Conservation (phyloP, 2,329 filamentous ascomycete genomes). For the Venturiaceae sp. region DNA sequence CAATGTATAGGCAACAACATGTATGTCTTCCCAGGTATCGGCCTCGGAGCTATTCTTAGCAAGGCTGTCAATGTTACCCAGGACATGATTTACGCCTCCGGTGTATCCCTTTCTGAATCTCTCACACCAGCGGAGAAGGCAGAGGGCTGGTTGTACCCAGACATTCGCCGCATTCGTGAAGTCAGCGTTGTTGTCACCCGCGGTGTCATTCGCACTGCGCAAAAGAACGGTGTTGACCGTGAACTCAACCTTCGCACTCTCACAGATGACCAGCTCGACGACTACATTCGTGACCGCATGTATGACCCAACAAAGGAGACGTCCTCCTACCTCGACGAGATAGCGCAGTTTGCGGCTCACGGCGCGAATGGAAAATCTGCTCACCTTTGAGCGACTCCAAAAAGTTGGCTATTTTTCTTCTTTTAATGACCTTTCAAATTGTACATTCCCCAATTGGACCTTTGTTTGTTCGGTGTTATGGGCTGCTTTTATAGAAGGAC, state of each 20-base stretch:
- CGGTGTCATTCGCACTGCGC: conserved; percentile 87
- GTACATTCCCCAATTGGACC: background rate
- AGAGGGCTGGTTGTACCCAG: conserved; percentile 80
- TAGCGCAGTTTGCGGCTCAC: conserved; percentile 11
- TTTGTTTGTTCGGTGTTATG: background rate
- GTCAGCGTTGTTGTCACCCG: conserved; percentile 79
- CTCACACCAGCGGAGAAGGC: conserved; percentile 74
- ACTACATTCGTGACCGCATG: conserved; percentile 48
- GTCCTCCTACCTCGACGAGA: conserved; percentile 28
- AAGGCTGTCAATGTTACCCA: conserved; percentile 83
- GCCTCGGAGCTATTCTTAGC: conserved; percentile 83
- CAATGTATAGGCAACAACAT: conserved; percentile 79
- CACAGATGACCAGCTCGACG: conserved; percentile 58
- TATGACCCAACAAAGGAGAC: conserved; percentile 40
- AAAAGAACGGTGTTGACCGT: conserved; percentile 57
- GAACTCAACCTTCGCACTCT: conserved; percentile 52
- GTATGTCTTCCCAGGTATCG: conserved; percentile 96
- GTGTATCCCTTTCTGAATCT: conserved; percentile 66
- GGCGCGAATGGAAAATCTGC: background rate
- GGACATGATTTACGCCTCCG: conserved; percentile 94
- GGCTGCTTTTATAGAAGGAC: background rate
- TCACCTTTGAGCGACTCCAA: background rate
- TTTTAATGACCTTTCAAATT: background rate
- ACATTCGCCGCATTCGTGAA: conserved; percentile 83
- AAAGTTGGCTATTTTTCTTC: background rate